Evolutionary conservation across 2,329 filamentous ascomycete genomes (phyloP).

Genomic region (Aspergillus glaucus): DNA sequence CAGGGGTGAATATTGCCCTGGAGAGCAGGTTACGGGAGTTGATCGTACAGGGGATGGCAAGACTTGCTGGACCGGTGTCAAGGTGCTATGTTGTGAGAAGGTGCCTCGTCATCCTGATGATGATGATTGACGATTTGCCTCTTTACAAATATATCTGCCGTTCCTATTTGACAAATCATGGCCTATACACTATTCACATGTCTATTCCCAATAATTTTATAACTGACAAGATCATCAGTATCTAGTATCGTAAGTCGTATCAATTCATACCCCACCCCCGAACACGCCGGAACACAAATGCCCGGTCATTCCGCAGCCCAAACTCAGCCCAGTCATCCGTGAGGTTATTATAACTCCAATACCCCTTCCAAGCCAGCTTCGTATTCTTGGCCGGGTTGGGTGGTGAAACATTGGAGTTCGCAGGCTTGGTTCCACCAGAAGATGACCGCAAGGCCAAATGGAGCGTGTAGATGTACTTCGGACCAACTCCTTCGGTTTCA

Average conservation of each 20-base stretch:
- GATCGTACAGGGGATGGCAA: no score
- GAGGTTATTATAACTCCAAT: conserved; percentile 82
- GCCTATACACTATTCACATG: background rate
- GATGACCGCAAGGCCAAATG: conserved; percentile 59
- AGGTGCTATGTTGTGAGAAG: no score
- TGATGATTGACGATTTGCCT: no score
- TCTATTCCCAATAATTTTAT: background rate
- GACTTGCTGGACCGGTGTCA: no score
- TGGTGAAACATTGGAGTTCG: conserved; percentile 30
- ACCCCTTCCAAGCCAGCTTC: conserved; percentile 80
- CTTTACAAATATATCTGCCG: no score
- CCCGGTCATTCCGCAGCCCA: conserved; percentile 54
- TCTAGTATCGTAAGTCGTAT: conserved; percentile 10
- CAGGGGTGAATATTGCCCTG: no score
- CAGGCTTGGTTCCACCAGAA: conserved; percentile 42
- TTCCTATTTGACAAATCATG: no score
- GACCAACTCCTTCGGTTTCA: conserved; percentile 75
- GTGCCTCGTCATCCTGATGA: no score
- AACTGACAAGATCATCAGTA: no score
- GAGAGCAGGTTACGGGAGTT: no score
- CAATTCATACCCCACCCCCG: conserved; percentile 49
- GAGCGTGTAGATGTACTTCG: conserved; percentile 80
- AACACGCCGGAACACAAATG: conserved; percentile 58
- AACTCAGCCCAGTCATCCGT: conserved; percentile 92
- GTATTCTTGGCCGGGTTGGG: conserved; percentile 62